A percentile compares a stretch with the other conserved stretches of the same genome.
Conservation (phyloP, 257 asterid species). For the Schizonepeta tenuifolia region DNA sequence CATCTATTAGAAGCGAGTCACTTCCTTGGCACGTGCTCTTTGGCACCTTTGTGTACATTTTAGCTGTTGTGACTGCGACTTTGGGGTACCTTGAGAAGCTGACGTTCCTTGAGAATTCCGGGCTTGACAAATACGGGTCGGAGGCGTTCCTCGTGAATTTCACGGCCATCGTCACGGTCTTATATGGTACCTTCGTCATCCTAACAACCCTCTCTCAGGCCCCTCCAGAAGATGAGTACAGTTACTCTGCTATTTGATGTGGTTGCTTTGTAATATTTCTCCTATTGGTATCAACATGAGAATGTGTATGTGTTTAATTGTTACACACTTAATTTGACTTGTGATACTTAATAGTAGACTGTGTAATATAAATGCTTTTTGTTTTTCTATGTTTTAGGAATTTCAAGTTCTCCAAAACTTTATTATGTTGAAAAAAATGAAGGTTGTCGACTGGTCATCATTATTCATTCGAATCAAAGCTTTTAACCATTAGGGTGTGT, state of each 20-base stretch:
- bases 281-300: background rate
- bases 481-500: too few species aligned
- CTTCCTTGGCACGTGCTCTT: constrained; percentile 95
- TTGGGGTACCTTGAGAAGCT: constrained; percentile 91
- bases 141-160: constrained; percentile 93
- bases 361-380: background rate
- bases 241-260: constrained; percentile 69
- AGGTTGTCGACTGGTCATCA: too few species aligned
- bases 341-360: constrained; percentile 1
- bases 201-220: constrained; percentile 63
- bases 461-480: too few species aligned
- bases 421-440: too few species aligned
- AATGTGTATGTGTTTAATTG: constrained; percentile 5
- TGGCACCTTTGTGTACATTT: constrained; percentile 62
- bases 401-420: too few species aligned
- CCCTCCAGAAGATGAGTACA: constrained; percentile 61
- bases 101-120: constrained; percentile 77
- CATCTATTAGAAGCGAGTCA: constrained; percentile 60
- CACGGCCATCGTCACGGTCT: constrained; percentile 79
- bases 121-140: constrained; percentile 72
- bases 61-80: constrained; percentile 71
- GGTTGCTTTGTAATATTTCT: background rate
- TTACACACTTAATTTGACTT: background rate
- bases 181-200: constrained; percentile 78
- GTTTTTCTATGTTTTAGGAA: background rate